Percentiles rank a stretch among this genome's conserved stretches.
These are phyloP conservation scores for Silene noctiflora DNA, from an alignment of 179 eudicot species.

Conservation along the genomic window DNA sequence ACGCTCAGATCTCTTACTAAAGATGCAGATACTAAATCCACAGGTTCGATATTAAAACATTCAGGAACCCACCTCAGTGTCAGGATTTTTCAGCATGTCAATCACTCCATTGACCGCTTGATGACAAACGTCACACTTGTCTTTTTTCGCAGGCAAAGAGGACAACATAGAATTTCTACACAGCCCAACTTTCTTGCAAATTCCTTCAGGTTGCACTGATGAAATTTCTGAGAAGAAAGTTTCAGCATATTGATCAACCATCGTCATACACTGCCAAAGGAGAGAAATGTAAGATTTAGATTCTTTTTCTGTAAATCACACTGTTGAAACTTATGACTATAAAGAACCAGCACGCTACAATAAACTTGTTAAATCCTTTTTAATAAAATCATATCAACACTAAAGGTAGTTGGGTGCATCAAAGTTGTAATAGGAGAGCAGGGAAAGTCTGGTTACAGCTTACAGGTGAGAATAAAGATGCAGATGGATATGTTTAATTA, in stretches of 20 bases:
- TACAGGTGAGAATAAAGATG: no score
- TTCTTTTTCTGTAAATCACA: neutral
- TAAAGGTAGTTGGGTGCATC: neutral
- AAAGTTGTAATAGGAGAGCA: neutral
- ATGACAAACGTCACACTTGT: constrained; percentile 63
- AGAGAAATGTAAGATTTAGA: neutral
- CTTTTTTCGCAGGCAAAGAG: constrained; percentile 25
- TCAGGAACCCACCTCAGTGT: constrained; percentile 59
- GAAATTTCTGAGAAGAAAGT: constrained; percentile 60
- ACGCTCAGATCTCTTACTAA: neutral
- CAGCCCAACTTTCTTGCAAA: constrained; percentile 55
- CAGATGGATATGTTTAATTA: no score
- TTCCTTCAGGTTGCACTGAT: constrained; percentile 45
- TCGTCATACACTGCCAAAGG: constrained; percentile 48
- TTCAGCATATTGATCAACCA: constrained; percentile 74
- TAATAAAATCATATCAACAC: neutral
- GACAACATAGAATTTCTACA: constrained; percentile 37
- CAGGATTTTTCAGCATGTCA: constrained; percentile 71
- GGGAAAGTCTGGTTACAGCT: no score
- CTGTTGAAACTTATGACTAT: neutral
- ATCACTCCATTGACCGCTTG: constrained; percentile 49
- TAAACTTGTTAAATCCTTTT: neutral
- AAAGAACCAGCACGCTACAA: neutral
- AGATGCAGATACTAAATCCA: neutral
- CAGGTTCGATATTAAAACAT: neutral